Conservation (phyloP, 495 filamentous ascomycete species). For the Hapsidospora chrysogenum region DNA sequence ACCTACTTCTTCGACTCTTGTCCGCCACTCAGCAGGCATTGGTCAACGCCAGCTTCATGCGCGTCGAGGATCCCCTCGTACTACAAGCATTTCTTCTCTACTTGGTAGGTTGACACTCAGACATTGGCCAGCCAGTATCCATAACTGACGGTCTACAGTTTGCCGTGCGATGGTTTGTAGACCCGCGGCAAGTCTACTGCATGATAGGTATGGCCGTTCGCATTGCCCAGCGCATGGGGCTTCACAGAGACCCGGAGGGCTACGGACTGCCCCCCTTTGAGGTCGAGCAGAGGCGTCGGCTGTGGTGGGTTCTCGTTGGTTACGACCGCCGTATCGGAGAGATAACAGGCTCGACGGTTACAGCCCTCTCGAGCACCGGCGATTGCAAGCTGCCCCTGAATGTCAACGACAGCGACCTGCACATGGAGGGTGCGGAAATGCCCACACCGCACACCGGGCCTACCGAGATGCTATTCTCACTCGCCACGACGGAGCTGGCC, state of each 20-base stretch:
- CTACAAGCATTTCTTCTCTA: conserved; percentile 40
- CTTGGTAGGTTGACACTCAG: conserved; percentile 31
- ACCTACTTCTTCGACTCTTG: conserved; percentile 29
- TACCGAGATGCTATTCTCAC: conserved; percentile 34
- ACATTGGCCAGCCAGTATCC: too few species aligned
- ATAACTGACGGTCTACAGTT: conserved; percentile 19
- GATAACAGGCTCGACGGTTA: conserved; percentile 47
- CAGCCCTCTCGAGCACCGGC: conserved; percentile 27
- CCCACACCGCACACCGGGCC: conserved; percentile 23
- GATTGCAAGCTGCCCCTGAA: conserved; percentile 35
- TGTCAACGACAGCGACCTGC: conserved; percentile 39
- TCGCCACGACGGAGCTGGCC: conserved; percentile 30
- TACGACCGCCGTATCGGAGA: conserved; percentile 49
- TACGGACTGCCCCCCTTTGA: conserved; percentile 50
- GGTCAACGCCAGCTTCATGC: conserved; percentile 39
- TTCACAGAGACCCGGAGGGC: conserved; percentile 47
- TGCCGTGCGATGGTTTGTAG: conserved; percentile 26
- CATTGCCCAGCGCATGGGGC: conserved; percentile 47
- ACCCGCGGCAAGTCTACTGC: conserved; percentile 29
- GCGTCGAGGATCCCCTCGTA: conserved; percentile 31
- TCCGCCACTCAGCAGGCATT: conserved; percentile 36
- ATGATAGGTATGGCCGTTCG: conserved; percentile 50
- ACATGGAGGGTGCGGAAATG: conserved; percentile 25
- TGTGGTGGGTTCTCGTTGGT: conserved; percentile 58
- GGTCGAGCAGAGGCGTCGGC: conserved; percentile 44